Conservation (phyloP, 345 rosid species). For the Gossypium longicalyx region DNA sequence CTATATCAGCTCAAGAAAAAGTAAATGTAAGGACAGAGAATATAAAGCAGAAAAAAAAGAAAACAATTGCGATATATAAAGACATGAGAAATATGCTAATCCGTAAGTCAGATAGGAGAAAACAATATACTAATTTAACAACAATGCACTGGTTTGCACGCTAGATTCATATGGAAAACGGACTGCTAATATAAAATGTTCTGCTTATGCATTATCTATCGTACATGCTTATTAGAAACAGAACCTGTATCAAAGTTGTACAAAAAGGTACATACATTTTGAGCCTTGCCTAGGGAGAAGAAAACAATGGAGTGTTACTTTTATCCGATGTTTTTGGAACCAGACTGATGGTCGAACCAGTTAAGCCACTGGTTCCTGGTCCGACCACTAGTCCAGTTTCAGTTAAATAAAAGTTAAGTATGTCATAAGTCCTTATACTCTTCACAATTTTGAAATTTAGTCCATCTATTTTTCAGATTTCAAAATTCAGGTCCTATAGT, state of each 20-base stretch:
- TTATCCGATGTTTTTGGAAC: too few species aligned
- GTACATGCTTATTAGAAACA: neutral
- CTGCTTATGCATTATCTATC: neutral
- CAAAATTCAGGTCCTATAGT: too few species aligned
- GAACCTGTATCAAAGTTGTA: neutral
- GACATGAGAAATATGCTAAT: neutral
- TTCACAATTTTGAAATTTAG: too few species aligned
- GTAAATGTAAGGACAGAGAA: slow-evolving; percentile 6
- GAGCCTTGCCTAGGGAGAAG: neutral
- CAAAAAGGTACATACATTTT: neutral
- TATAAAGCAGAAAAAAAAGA: neutral
- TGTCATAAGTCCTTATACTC: too few species aligned
- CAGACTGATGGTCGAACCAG: too few species aligned
- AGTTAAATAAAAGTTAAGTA: too few species aligned
- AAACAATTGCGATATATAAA: neutral
- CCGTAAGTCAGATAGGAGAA: neutral
- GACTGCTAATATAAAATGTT: neutral
- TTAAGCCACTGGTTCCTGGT: too few species aligned
- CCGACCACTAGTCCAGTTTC: too few species aligned
- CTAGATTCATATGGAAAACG: neutral
- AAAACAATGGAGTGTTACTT: neutral
- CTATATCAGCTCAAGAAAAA: slow-evolving; percentile 38
- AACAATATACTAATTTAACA: neutral
- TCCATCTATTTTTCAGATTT: too few species aligned
- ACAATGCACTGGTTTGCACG: neutral